A percentile compares a stretch with the other conserved stretches of the same genome.
phyloP scores from a whole-genome alignment of 495 filamentous ascomycete species.

The Penicillium ochrochloron region DNA sequence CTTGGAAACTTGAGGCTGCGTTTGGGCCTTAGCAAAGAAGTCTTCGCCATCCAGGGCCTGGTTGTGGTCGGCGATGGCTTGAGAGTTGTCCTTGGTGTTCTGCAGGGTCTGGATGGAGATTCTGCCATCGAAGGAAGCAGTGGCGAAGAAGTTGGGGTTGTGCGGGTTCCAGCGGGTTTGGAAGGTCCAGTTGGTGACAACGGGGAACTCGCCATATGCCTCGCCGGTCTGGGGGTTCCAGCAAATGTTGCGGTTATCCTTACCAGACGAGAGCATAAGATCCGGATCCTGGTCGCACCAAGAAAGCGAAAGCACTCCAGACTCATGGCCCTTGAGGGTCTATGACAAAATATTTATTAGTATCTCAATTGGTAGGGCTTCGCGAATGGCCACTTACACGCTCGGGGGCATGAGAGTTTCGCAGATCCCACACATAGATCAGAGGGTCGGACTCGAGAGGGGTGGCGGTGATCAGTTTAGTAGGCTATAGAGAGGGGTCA shows the following conservation, averaged over 20 bases:
- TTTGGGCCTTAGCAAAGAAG: slow-evolving; percentile 94
- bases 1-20: slow-evolving; percentile 82
- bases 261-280: slow-evolving; percentile 90
- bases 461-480: slow-evolving; percentile 91
- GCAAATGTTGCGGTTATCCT: slow-evolving; percentile 92
- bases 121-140: slow-evolving; percentile 95
- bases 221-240: slow-evolving; percentile 96
- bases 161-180: slow-evolving; percentile 92
- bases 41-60: slow-evolving; percentile 87
- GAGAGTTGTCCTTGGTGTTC: slow-evolving; percentile 68
- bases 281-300: slow-evolving; percentile 95
- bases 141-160: slow-evolving; percentile 88
- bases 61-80: slow-evolving; percentile 59
- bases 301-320: slow-evolving; percentile 89
- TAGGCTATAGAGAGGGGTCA: slow-evolving; percentile 57
- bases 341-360: slow-evolving; percentile 27
- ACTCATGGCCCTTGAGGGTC: slow-evolving; percentile 85
- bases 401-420: slow-evolving; percentile 95
- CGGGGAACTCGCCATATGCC: slow-evolving; percentile 87
- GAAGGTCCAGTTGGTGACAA: slow-evolving; percentile 99
- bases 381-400: slow-evolving; percentile 47
- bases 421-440: slow-evolving; percentile 91
- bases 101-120: slow-evolving; percentile 92
- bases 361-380: not conserved
- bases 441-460: slow-evolving; percentile 87